A percentile compares a stretch with the other conserved stretches of the same genome.
Conservation (phyloP, 768 basidiomycete species). For the Mycena chlorophos region DNA sequence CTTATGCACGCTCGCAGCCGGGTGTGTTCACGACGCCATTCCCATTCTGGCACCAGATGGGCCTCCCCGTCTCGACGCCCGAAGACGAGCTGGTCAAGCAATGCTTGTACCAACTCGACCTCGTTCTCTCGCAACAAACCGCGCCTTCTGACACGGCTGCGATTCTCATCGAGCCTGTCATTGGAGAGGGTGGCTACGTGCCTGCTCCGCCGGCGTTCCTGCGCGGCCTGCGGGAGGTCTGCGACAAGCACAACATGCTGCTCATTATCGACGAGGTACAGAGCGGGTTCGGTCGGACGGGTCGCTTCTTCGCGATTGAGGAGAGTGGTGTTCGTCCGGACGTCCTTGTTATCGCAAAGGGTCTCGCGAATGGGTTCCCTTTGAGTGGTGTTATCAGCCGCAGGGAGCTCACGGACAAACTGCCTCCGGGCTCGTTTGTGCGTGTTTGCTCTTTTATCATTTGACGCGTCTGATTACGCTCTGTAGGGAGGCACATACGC, state of each 20-base stretch:
- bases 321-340: slow-evolving; percentile 86
- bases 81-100: slow-evolving; percentile 57
- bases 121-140: slow-evolving; percentile 75
- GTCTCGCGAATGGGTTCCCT: slow-evolving; percentile 91
- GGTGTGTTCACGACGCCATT: slow-evolving; percentile 80
- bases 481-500: slow-evolving; percentile 83
- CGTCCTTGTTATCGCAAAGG: slow-evolving; percentile 88
- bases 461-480: slow-evolving; percentile 7
- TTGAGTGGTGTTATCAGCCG: slow-evolving; percentile 81
- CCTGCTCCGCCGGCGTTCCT: slow-evolving; percentile 82
- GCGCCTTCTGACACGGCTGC: slow-evolving; percentile 86
- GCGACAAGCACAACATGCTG: slow-evolving; percentile 83
- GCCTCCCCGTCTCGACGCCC: slow-evolving; percentile 54
- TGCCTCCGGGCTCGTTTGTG: slow-evolving; percentile 81
- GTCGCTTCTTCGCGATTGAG: slow-evolving; percentile 78
- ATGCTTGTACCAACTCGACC: slow-evolving; percentile 78
- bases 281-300: slow-evolving; percentile 86
- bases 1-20: slow-evolving; percentile 48
- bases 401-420: slow-evolving; percentile 77
- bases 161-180: slow-evolving; percentile 89
- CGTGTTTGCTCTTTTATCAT: slow-evolving; percentile 14
- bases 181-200: slow-evolving; percentile 96
- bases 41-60: slow-evolving; percentile 92
- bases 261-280: slow-evolving; percentile 89
- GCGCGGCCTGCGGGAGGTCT: slow-evolving; percentile 76